Conservation (phyloP, 805 yeast genomes). For the Kuraishia floccosa region DNA sequence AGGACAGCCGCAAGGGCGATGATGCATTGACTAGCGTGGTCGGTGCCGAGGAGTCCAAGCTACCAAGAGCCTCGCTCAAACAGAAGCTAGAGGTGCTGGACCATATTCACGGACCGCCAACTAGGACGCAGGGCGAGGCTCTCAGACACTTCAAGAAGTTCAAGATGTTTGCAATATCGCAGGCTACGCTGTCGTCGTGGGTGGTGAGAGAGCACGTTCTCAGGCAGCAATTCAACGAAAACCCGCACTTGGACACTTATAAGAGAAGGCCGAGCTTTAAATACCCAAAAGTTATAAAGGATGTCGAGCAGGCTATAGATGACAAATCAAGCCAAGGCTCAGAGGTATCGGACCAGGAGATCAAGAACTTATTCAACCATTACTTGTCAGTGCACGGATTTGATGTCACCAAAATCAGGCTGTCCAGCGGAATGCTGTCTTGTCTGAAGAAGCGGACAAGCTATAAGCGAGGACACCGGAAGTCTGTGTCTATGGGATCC, state of each 20-base stretch:
- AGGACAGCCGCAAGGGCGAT: no score
- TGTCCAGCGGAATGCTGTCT: slow-evolving; percentile 22
- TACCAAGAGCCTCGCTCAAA: slow-evolving; percentile 17
- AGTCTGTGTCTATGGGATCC: no score
- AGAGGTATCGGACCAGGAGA: slow-evolving; percentile 14
- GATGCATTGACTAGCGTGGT: no score
- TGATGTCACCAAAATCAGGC: slow-evolving; percentile 9
- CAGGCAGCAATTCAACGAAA: slow-evolving; percentile 10
- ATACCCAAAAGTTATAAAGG: slow-evolving; percentile 19
- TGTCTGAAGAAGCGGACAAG: slow-evolving; percentile 18
- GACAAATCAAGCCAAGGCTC: slow-evolving; percentile 7
- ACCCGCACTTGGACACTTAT: slow-evolving; percentile 16
- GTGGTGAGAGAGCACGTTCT: slow-evolving; percentile 11
- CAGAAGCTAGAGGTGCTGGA: slow-evolving; percentile 22
- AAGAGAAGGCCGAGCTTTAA: slow-evolving; percentile 19
- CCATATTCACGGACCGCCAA: slow-evolving; percentile 18
- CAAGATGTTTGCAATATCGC: slow-evolving; percentile 17
- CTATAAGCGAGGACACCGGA: no score
- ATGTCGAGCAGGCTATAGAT: slow-evolving; percentile 16
- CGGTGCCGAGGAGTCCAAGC: background rate
- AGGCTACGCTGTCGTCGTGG: slow-evolving; percentile 24
- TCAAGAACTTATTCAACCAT: slow-evolving; percentile 7
- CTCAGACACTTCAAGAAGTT: slow-evolving; percentile 11
- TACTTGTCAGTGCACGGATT: slow-evolving; percentile 11
- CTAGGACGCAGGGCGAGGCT: slow-evolving; percentile 14